A percentile compares a stretch with the other conserved stretches of the same genome.
phyloP scores from a whole-genome alignment of 345 rosid species.

The Brassica napus region DNA sequence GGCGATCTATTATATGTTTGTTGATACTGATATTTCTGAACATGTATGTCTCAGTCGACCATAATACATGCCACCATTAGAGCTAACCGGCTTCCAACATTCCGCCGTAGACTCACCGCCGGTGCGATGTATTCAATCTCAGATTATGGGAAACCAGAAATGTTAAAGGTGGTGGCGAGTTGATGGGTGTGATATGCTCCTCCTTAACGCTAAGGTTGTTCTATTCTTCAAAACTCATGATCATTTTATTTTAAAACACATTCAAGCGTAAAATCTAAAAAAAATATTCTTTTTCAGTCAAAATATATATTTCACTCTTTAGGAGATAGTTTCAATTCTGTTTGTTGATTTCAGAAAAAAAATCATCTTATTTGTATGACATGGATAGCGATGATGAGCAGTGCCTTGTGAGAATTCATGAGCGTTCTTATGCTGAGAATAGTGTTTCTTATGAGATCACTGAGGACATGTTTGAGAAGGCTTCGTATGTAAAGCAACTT shows the following conservation, averaged over 20 bases:
- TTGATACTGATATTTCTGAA: too few species aligned
- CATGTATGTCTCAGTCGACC: too few species aligned
- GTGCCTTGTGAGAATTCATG: constrained; percentile 52
- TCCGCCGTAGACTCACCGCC: too few species aligned
- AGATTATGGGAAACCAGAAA: neutral
- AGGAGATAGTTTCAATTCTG: neutral
- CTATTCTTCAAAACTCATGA: neutral
- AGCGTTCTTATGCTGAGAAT: constrained; percentile 46
- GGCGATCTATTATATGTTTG: too few species aligned
- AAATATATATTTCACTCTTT: neutral
- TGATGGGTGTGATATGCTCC: neutral
- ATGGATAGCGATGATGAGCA: constrained; percentile 95
- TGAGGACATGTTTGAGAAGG: constrained; percentile 77
- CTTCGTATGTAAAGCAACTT: constrained; percentile 65
- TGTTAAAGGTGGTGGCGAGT: neutral
- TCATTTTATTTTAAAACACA: too few species aligned
- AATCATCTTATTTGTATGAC: constrained; percentile 55
- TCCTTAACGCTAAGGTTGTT: neutral
- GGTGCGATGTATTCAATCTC: too few species aligned
- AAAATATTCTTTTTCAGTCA: neutral
- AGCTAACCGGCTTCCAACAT: too few species aligned
- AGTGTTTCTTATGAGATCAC: constrained; percentile 45
- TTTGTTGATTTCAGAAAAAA: constrained; percentile 31
- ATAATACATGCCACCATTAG: too few species aligned
- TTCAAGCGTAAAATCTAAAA: too few species aligned